Percentiles rank a stretch among this genome's conserved stretches.
phyloP scores from a whole-genome alignment of 495 filamentous ascomycete species.

The Penicillium subrubescens region DNA sequence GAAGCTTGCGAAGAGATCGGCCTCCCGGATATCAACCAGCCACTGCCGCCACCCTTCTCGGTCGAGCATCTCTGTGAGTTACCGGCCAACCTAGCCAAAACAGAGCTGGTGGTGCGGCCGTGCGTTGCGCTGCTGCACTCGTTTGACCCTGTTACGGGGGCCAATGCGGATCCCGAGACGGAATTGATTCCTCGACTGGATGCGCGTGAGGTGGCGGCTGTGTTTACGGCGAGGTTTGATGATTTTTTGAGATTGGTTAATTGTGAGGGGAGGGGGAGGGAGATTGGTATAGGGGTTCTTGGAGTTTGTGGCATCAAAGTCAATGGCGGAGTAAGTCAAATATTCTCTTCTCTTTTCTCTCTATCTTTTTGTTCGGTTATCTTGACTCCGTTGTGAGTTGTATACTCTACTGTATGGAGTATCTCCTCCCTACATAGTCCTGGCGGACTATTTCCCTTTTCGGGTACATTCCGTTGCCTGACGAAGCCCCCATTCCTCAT shows the following conservation, averaged over 20 bases:
- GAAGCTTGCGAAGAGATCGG: conserved; percentile 93
- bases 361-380: background rate
- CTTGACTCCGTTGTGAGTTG: background rate
- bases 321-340: conserved; percentile 56
- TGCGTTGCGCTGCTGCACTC: conserved; percentile 82
- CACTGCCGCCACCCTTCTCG: conserved; percentile 68
- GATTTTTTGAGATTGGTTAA: conserved; percentile 59
- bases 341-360: background rate
- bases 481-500: background rate
- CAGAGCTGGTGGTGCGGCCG: conserved; percentile 78
- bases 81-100: conserved; percentile 76
- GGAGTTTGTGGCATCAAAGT: conserved; percentile 65
- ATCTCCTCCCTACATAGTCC: background rate
- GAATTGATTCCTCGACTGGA: conserved; percentile 77
- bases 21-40: conserved; percentile 64
- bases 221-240: conserved; percentile 81
- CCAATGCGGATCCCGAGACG: conserved; percentile 60
- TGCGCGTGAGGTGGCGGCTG: conserved; percentile 84
- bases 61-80: conserved; percentile 86
- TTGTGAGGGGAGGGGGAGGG: conserved; percentile 47
- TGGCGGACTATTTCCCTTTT: background rate
- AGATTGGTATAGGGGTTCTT: conserved; percentile 59
- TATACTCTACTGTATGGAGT: background rate
- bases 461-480: background rate
- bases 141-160: conserved; percentile 40